These are phyloP conservation scores for Amphichorda felina DNA, from an alignment of 2,329 filamentous ascomycete genomes.

Conservation along the genomic window DNA sequence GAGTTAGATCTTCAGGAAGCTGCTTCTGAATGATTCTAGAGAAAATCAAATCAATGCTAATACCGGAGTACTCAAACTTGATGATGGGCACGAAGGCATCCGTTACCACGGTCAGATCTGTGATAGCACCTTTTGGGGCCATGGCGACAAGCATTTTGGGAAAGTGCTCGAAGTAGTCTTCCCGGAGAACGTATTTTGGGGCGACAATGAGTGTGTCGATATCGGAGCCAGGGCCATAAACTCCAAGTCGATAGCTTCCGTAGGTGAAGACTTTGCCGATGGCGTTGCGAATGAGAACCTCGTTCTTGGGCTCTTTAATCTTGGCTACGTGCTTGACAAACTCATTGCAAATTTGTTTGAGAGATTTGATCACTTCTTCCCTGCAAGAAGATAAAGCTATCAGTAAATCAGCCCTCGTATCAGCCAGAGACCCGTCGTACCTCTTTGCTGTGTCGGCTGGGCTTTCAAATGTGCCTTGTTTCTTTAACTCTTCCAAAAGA, in stretches of 20 bases:
- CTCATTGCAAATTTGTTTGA: conserved; percentile 72
- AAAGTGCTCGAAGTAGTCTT: conserved; percentile 88
- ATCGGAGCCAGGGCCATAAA: conserved; percentile 91
- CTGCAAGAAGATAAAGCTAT: conserved; percentile 26
- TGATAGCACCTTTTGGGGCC: conserved; percentile 67
- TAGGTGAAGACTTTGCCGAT: conserved; percentile 93
- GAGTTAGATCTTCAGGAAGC: conserved; percentile 52
- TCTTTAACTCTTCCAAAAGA: conserved; percentile 73
- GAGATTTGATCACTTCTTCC: conserved; percentile 58
- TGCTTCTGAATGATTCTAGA: conserved; percentile 61
- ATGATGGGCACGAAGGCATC: conserved; percentile 96
- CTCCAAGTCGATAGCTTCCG: conserved; percentile 88
- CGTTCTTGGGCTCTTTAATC: conserved; percentile 58
- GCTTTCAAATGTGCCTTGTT: conserved; percentile 85
- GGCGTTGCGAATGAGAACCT: conserved; percentile 68
- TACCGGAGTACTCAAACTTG: conserved; percentile 82
- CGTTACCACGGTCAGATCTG: conserved; percentile 72
- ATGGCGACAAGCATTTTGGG: conserved; percentile 68
- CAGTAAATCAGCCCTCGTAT: background rate
- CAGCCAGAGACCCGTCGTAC: conserved; percentile 26
- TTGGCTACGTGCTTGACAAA: conserved; percentile 76
- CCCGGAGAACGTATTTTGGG: conserved; percentile 76
- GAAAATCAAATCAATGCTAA: conserved; percentile 93
- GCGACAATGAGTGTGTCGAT: conserved; percentile 93
- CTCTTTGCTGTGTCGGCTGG: conserved; percentile 73